Evolutionary conservation across 2,329 filamentous ascomycete genomes (phyloP).

Genomic region (Fusarium sp.): DNA sequence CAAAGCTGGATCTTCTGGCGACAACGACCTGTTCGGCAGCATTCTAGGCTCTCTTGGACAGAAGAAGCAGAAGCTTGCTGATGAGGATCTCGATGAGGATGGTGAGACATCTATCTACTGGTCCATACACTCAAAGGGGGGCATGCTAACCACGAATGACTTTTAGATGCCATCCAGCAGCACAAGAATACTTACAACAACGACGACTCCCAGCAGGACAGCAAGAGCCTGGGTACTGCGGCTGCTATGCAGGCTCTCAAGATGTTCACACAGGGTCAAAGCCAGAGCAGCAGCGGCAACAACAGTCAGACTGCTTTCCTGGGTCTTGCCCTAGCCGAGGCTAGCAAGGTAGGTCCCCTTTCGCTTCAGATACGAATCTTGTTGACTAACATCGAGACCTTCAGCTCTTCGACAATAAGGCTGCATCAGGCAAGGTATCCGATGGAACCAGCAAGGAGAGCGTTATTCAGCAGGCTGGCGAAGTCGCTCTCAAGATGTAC

Average conservation of each 20-base stretch:
- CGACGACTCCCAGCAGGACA: conserved; percentile 63
- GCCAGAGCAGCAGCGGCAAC: conserved; percentile 57
- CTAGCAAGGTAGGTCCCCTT: conserved; percentile 74
- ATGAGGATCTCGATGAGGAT: conserved; percentile 66
- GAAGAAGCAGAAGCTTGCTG: conserved; percentile 65
- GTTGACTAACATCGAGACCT: conserved; percentile 20
- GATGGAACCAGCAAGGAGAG: conserved; percentile 82
- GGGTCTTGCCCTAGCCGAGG: conserved; percentile 89
- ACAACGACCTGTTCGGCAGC: conserved; percentile 64
- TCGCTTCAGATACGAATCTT: neutral
- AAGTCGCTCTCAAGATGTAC: conserved; percentile 93
- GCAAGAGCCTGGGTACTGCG: conserved; percentile 75
- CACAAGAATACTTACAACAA: conserved; percentile 82
- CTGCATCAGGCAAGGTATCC: conserved; percentile 67
- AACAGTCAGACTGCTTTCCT: conserved; percentile 84
- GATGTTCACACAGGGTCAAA: conserved; percentile 76
- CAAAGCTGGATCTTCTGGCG: conserved; percentile 63
- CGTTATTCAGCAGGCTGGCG: conserved; percentile 82
- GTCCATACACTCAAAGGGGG: neutral
- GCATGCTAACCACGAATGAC: neutral
- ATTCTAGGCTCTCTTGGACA: conserved; percentile 64
- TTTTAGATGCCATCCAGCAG: conserved; percentile 75
- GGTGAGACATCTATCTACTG: conserved; percentile 52
- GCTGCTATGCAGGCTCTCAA: conserved; percentile 87
- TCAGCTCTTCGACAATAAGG: conserved; percentile 73